phyloP scores from a whole-genome alignment of 164 flowering plant species.

The Saururus chinensis region DNA sequence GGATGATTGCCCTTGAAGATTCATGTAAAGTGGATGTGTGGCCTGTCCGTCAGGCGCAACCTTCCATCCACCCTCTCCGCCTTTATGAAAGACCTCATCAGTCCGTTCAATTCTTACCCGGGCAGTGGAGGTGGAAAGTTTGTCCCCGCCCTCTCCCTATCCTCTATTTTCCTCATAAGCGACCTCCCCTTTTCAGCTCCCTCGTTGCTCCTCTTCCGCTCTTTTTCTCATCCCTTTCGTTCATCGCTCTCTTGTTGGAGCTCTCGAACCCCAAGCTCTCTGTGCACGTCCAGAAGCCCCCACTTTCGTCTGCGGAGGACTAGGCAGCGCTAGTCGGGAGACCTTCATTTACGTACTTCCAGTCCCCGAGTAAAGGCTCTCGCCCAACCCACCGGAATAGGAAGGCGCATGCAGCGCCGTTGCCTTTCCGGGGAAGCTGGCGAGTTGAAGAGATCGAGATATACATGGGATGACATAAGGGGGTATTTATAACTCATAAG shows the following conservation, averaged over 20 bases:
- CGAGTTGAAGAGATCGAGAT: too few species aligned
- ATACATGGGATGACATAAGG: too few species aligned
- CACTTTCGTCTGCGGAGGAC: not conserved
- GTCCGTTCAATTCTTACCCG: constrained; percentile 29
- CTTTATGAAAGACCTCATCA: constrained; percentile 27
- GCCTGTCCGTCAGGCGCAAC: constrained; percentile 45
- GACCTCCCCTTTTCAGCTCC: not conserved
- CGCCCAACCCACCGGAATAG: too few species aligned
- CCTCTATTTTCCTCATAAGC: not conserved
- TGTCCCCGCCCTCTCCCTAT: constrained; percentile 1
- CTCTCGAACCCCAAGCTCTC: constrained; percentile 62
- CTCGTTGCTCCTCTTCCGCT: not conserved
- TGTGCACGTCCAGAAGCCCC: constrained; percentile 43
- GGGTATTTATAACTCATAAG: too few species aligned
- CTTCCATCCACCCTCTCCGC: constrained; percentile 45
- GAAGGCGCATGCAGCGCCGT: too few species aligned
- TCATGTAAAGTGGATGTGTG: too few species aligned
- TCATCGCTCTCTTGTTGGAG: constrained; percentile 20
- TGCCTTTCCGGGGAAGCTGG: too few species aligned
- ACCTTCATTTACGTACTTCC: too few species aligned
- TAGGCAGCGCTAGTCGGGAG: not conserved
- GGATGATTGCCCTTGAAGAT: too few species aligned
- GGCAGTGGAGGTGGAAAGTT: constrained; percentile 50
- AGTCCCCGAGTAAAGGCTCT: too few species aligned
- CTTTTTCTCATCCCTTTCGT: not conserved